A percentile compares a stretch with the other conserved stretches of the same genome.
These are phyloP conservation scores for Eucalyptus dawsonii DNA, from an alignment of 345 rosid species.

Conservation along the genomic window DNA sequence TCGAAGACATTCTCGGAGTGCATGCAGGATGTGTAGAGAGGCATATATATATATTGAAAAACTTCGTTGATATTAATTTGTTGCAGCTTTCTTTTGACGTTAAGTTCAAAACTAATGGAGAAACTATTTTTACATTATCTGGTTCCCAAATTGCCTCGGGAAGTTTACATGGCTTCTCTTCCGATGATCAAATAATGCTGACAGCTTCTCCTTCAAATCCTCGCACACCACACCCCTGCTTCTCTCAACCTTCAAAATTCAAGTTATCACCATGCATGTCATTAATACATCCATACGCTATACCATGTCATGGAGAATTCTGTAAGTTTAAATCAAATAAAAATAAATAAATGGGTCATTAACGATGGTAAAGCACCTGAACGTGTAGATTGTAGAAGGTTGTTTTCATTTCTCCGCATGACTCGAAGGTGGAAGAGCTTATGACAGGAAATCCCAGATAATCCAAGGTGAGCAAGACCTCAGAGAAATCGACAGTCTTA, in stretches of 20 bases:
- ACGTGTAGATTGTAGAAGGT: slow-evolving; percentile 46
- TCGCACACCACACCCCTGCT: neutral
- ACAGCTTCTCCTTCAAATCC: slow-evolving; percentile 16
- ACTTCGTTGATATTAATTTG: neutral
- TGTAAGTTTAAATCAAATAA: neutral
- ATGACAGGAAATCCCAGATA: slow-evolving; percentile 23
- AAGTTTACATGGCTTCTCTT: neutral
- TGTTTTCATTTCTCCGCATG: slow-evolving; percentile 13
- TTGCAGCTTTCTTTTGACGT: neutral
- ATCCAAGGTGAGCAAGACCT: slow-evolving; percentile 28
- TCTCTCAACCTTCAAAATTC: neutral
- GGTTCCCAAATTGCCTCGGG: neutral
- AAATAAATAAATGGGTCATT: neutral
- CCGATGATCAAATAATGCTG: neutral
- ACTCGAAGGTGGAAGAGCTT: slow-evolving; percentile 42
- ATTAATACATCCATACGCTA: too few relatives aligned
- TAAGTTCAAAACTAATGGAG: neutral
- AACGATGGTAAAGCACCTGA: slow-evolving; percentile 20
- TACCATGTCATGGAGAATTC: too few relatives aligned
- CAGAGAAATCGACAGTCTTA: slow-evolving; percentile 10
- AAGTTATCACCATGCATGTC: neutral
- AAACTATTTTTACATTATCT: neutral
- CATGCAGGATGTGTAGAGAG: neutral
- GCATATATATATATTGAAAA: neutral
- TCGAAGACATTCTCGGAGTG: neutral